Percentiles rank a stretch among this genome's conserved stretches.
phyloP scores from a whole-genome alignment of 768 basidiomycete species.

The Trametes maxima region DNA sequence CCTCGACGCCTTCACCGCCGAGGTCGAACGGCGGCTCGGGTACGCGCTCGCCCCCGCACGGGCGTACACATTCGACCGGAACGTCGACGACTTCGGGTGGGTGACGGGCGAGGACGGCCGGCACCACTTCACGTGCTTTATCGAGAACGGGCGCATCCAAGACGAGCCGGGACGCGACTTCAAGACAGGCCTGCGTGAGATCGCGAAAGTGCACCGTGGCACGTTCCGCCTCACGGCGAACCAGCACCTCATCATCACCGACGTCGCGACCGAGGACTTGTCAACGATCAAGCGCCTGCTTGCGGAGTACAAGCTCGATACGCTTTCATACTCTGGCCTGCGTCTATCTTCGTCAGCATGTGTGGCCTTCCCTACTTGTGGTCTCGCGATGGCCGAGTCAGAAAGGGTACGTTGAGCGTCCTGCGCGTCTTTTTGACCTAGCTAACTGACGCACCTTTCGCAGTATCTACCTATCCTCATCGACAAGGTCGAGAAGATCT shows the following conservation, averaged over 20 bases:
- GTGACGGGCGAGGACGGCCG: conserved; percentile 81
- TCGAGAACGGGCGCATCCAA: conserved; percentile 98
- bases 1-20: conserved; percentile 79
- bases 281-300: conserved; percentile 78
- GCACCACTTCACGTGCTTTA: conserved; percentile 91
- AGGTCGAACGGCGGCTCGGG: conserved; percentile 88
- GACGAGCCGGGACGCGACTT: conserved; percentile 89
- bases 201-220: conserved; percentile 94
- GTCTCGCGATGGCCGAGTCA: conserved; percentile 80
- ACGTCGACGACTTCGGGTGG: conserved; percentile 97
- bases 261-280: conserved; percentile 74
- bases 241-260: conserved; percentile 90
- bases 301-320: conserved; percentile 87
- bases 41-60: conserved; percentile 74
- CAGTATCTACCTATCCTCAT: conserved; percentile 91
- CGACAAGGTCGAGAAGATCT: conserved; percentile 93
- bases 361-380: conserved; percentile 97
- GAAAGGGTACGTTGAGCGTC: conserved; percentile 52
- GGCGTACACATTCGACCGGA: conserved; percentile 80
- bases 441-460: neutral
- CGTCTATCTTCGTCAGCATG: conserved; percentile 92
- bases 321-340: conserved; percentile 75
- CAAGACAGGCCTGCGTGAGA: conserved; percentile 91
- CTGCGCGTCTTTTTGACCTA: neutral
- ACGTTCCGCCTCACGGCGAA: conserved; percentile 92